Base-by-base conservation (phyloP, 805 yeast species). In the Schwanniomyces polymorphus region DNA sequence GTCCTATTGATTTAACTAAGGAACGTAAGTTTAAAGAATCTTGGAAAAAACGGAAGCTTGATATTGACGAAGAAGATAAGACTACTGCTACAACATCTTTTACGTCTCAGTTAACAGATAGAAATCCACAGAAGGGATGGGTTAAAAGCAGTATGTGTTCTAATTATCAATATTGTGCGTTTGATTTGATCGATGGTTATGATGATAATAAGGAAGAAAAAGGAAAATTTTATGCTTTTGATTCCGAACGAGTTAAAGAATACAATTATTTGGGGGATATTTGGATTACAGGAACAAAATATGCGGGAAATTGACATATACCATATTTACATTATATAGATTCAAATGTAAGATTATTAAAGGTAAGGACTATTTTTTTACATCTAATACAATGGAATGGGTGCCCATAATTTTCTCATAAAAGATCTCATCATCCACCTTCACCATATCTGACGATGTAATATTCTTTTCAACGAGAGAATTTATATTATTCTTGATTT, bases 91-190 rank as follows among this genome's bases (percentile, higher is more conserved):
- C 25, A 4, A 12, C 39, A 18, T 5, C 12, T 5, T 10, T 14
- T 14, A 31, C 35, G 7, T 31, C 35, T 18, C 61, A 60, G 28
- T 54, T 63, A 8, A 49, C 45, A 7, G 55, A 50, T 5, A 62
- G 62, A 47, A 60, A 55, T 17, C 78, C 77, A 0, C 76, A 69
- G 46, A 70, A 70, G 43, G 76, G 76, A 6, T 73, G 78, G 78
- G 60, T 71, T 25, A 70, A 70, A 47, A 66, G 56, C 42, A 55
- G 59, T 0, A 47, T 62, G 17, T 73, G 78, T 51, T 46, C 59
- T 10, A 67, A 67, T 11, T 72, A 73, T 49, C 56, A 63, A 40
- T 71, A 73, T 42, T 73, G 78, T 56, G 77, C 75, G 0, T 73
- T 67, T 50, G 64, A 63, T 49, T 42, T 52, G 25, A 52, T 70